phyloP scores from a whole-genome alignment of 2,329 filamentous ascomycete genomes.

The Alternaria ventricosa region DNA sequence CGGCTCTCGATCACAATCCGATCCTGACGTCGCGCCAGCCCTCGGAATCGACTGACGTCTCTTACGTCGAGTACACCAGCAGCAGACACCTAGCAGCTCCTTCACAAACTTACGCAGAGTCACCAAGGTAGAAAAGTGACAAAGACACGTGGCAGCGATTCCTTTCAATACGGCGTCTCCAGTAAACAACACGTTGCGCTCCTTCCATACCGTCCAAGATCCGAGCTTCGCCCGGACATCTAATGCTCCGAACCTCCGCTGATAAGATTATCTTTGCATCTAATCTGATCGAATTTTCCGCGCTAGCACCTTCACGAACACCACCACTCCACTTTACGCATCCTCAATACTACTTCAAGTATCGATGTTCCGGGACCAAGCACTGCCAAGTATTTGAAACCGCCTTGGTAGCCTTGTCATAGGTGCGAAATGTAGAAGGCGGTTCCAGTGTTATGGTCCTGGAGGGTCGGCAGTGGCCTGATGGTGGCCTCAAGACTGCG shows the following conservation, averaged over 20 bases:
- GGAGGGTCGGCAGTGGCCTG: background rate
- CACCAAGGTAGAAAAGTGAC: background rate
- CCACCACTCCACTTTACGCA: constrained; percentile 2
- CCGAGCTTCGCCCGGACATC: background rate
- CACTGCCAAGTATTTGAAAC: background rate
- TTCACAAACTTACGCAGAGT: background rate
- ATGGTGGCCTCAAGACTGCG: background rate
- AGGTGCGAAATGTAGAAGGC: background rate
- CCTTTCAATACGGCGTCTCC: background rate
- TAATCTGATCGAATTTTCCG: constrained; percentile 18
- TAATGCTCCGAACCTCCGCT: background rate
- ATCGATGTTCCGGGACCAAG: background rate
- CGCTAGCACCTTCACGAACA: background rate
- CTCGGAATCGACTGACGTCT: background rate
- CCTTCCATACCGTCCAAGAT: background rate
- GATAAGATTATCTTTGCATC: constrained; percentile 14
- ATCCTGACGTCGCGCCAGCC: background rate
- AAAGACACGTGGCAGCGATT: background rate
- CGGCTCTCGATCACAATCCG: background rate
- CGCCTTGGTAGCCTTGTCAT: background rate
- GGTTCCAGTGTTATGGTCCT: background rate
- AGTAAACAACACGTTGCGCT: background rate
- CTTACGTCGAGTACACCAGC: background rate
- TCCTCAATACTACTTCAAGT: background rate
- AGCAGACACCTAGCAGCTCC: background rate